Conservation (phyloP, 805 yeast genomes). For the Sugiyamaella smithiae region DNA sequence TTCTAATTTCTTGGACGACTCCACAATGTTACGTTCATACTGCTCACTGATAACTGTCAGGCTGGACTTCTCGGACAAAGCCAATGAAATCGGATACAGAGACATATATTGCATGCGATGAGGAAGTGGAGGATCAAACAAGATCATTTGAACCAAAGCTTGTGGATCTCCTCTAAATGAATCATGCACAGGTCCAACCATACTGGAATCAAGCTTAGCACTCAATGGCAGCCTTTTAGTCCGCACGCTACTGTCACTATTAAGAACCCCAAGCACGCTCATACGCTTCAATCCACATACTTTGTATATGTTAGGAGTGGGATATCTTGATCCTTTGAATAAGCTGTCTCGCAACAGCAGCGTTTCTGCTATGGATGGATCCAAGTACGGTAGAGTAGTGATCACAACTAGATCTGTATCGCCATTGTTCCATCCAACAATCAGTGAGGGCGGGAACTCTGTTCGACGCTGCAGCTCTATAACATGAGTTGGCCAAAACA, state of each 20-base stretch:
- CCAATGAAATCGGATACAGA: slow-evolving; percentile 65
- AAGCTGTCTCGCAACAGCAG: slow-evolving; percentile 21
- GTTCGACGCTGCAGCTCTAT: slow-evolving; percentile 19
- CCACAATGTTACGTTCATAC: slow-evolving; percentile 32
- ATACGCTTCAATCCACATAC: slow-evolving; percentile 23
- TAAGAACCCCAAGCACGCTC: slow-evolving; percentile 23
- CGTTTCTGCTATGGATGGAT: slow-evolving; percentile 19
- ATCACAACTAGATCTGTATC: slow-evolving; percentile 25
- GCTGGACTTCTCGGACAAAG: slow-evolving; percentile 38
- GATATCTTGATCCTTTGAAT: slow-evolving; percentile 18
- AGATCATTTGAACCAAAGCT: slow-evolving; percentile 35
- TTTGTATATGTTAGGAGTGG: slow-evolving; percentile 18
- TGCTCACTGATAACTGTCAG: slow-evolving; percentile 26
- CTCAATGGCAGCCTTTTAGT: slow-evolving; percentile 12
- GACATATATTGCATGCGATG: slow-evolving; percentile 74
- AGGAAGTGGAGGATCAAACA: slow-evolving; percentile 72
- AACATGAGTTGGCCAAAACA: slow-evolving; percentile 37
- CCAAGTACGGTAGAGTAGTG: slow-evolving; percentile 26
- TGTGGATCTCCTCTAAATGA: background rate
- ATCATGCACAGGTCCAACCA: slow-evolving; percentile 16
- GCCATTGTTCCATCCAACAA: slow-evolving; percentile 29
- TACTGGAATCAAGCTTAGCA: slow-evolving; percentile 15
- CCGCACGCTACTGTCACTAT: slow-evolving; percentile 11
- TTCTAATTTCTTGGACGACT: slow-evolving; percentile 18
- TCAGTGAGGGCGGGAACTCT: slow-evolving; percentile 19